These are phyloP conservation scores for Tricholoma saponaceum DNA, from an alignment of 768 basidiomycete species.

Conservation along the genomic window DNA sequence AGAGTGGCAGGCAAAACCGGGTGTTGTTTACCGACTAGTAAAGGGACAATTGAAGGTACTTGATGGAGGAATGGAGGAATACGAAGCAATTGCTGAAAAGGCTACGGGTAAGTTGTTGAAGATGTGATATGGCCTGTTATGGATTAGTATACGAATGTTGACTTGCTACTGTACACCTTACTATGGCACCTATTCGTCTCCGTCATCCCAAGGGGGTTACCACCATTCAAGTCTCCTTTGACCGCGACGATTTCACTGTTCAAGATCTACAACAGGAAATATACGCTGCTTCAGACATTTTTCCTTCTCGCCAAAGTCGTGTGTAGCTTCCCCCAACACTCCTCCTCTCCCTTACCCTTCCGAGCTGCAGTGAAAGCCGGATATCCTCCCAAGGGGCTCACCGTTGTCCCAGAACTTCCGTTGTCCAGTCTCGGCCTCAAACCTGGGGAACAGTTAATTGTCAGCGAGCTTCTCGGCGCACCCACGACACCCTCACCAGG, in stretches of 20 bases:
- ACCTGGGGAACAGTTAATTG: conserved; percentile 83
- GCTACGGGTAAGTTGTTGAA: conserved; percentile 7
- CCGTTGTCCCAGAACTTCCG: conserved; percentile 69
- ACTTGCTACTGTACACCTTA: neutral
- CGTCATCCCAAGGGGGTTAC: conserved; percentile 82
- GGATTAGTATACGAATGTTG: neutral
- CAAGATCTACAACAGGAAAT: conserved; percentile 75
- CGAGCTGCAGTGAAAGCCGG: conserved; percentile 65
- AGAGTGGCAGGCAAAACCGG: conserved; percentile 17
- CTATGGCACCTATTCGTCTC: conserved; percentile 72
- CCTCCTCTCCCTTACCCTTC: neutral
- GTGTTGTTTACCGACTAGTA: conserved; percentile 18
- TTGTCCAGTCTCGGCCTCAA: conserved; percentile 73
- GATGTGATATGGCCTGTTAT: conserved; percentile 1
- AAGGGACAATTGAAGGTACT: conserved; percentile 19
- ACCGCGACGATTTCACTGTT: conserved; percentile 52
- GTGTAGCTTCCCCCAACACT: conserved; percentile 23
- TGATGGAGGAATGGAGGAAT: conserved; percentile 21
- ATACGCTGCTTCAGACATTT: conserved; percentile 60
- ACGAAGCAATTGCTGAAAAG: conserved; percentile 19
- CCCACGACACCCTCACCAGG: conserved; percentile 13
- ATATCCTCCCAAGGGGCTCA: conserved; percentile 78
- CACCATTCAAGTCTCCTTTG: conserved; percentile 68
- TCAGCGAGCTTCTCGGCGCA: conserved; percentile 38
- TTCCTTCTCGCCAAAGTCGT: conserved; percentile 77